Base-by-base conservation (phyloP, 129 eudicot species). In the Escallonia herrerae region DNA sequence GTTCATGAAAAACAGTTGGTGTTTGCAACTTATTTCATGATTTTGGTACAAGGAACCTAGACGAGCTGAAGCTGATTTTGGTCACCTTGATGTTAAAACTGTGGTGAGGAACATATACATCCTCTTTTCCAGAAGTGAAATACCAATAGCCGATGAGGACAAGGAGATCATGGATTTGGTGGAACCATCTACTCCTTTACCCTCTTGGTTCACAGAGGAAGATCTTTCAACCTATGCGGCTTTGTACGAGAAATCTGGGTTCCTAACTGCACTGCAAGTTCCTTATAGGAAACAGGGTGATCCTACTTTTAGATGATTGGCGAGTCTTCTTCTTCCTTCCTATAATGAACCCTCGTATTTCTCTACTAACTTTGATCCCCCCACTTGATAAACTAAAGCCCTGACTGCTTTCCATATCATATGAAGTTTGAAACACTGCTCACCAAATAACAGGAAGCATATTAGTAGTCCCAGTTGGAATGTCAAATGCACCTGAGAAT, bases 41-140 rank as follows among this genome's bases (percentile, higher is more conserved):
- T 69, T 43, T 65, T 40, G 0, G 40, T 14, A 43, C 14, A 14
- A 83, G 89, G 85, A 83, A 72, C 66, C 67, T 5, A 85, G 89
- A 66, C 76, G 83, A 56, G 89, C 89, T 62, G 85, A 83, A 68
- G 81, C 85, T 61, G 89, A 83, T 60, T 83, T 83, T 49, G 78
- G 74, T 3, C 77, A 76, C 0, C 62, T 83, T 63, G 80, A 71
- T 62, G 78, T 74, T 41, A 83, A 76, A 69, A 80, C 83, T 22
- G 79, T 77, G 10, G 76, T 83, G 55, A 62, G 53, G 46, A 83
- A 76, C 64, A 70, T 83, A 22, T 83, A 80, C 72, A 83, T 77
- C 52, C 62, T 83, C 60, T 83, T 83, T 64, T 83, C 82, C 13
- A 74, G 50, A 56, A 76, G 78, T 54, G 89, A 83, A 63, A 65